These are phyloP conservation scores for Ceratocystis colombiana DNA, from an alignment of 2,329 filamentous ascomycete species.

Conservation along the genomic window DNA sequence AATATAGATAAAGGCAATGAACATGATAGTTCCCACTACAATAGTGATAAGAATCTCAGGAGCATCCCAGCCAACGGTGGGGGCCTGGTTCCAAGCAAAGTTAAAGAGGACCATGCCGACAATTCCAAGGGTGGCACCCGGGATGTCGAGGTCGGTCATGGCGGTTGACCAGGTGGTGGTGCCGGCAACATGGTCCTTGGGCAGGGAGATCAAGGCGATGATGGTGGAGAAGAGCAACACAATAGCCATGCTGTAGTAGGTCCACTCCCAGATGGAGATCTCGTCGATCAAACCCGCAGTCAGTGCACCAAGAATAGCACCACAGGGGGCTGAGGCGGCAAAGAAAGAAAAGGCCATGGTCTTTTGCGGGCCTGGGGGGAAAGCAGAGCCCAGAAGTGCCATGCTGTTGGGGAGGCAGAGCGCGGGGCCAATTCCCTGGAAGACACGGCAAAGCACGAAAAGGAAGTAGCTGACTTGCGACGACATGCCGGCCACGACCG, in stretches of 20 bases:
- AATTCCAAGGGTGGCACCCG: conserved; percentile 40
- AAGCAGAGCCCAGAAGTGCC: conserved; percentile 50
- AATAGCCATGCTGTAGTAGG: conserved; percentile 36
- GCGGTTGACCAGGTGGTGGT: conserved; percentile 3
- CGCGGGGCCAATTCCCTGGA: conserved; percentile 54
- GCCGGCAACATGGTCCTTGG: conserved; percentile 25
- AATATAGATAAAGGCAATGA: conserved; percentile 47
- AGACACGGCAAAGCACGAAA: conserved; percentile 35
- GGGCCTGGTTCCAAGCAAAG: conserved; percentile 57
- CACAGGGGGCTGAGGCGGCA: conserved; percentile 39
- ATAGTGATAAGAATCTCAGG: conserved; percentile 48
- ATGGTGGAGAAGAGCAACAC: conserved; percentile 31
- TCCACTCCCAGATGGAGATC: conserved; percentile 41
- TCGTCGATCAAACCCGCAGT: conserved; percentile 36
- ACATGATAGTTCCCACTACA: conserved; percentile 46
- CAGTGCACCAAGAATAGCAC: conserved; percentile 37
- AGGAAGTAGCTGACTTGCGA: conserved; percentile 40
- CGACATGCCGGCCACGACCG: conserved; percentile 38
- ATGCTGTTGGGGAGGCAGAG: conserved; percentile 54
- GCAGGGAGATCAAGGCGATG: conserved; percentile 33
- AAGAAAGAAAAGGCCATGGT: conserved; percentile 49
- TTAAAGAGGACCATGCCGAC: conserved; percentile 51
- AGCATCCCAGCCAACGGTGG: conserved; percentile 47
- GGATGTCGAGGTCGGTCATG: conserved; percentile 33
- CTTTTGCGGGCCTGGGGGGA: conserved; percentile 47